phyloP scores from a whole-genome alignment of 208 protist species.

The Angomonas ambiguus region DNA sequence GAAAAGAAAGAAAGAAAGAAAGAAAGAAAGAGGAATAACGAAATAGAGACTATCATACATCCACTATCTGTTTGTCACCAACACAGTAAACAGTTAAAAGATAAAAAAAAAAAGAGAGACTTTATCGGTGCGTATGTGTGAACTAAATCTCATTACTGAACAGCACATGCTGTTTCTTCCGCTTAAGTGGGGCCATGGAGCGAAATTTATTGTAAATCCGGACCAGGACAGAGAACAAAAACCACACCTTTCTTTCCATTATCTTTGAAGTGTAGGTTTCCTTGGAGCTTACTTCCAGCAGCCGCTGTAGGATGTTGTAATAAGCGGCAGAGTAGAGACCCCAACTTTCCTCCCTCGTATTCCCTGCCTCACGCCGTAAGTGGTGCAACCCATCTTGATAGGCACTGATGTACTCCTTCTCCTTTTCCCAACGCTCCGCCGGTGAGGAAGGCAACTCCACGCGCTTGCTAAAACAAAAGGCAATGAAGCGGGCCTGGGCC shows the following conservation, averaged over 20 bases:
- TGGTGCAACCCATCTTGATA: background rate
- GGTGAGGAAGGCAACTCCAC: conserved; percentile 35
- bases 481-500: conserved; percentile 76
- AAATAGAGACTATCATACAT: too few species aligned
- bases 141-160: conserved; percentile 84
- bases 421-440: conserved; percentile 20
- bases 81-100: background rate
- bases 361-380: conserved; percentile 32
- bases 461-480: conserved; percentile 72
- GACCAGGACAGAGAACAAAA: conserved; percentile 51
- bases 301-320: conserved; percentile 79
- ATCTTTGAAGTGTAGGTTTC: conserved; percentile 74
- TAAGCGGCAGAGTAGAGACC: conserved; percentile 79
- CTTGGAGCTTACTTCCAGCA: conserved; percentile 63
- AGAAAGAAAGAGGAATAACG: conserved; percentile 2
- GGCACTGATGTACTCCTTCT: conserved; percentile 20
- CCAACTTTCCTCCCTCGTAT: conserved; percentile 27
- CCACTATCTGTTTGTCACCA: too few species aligned
- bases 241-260: conserved; percentile 59
- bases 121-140: background rate
- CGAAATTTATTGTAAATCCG: conserved; percentile 71
- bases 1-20: conserved; percentile 9
- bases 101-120: conserved; percentile 1
- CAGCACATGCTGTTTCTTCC: conserved; percentile 81
- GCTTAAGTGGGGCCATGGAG: conserved; percentile 79